These are phyloP conservation scores for Magnolia changhungtana DNA, from an alignment of 164 flowering plant species.

Conservation along the genomic window DNA sequence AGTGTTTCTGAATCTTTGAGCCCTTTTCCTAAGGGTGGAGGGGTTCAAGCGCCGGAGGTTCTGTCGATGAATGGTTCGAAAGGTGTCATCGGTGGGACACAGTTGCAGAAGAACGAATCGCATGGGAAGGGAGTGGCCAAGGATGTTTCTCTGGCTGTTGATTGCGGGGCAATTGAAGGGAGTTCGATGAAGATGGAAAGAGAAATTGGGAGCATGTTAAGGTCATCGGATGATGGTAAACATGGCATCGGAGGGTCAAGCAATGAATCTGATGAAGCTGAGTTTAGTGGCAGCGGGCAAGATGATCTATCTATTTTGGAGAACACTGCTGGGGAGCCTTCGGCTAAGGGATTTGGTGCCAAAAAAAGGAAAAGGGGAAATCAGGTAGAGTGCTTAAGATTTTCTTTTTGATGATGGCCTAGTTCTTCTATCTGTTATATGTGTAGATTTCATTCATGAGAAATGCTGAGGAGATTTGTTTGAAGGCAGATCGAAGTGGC, in stretches of 20 bases:
- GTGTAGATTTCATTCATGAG: not conserved
- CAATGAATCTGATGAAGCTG: constrained; percentile 67
- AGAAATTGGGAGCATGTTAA: constrained; percentile 30
- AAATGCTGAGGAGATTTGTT: not conserved
- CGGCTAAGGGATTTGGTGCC: constrained; percentile 34
- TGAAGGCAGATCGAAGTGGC: not conserved
- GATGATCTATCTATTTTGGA: constrained; percentile 42
- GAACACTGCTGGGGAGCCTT: constrained; percentile 36
- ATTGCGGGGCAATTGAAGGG: constrained; percentile 31
- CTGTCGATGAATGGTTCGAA: constrained; percentile 23
- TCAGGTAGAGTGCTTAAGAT: constrained; percentile 41
- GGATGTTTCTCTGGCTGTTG: constrained; percentile 37
- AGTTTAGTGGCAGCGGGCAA: constrained; percentile 49
- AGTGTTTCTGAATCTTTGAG: constrained; percentile 32
- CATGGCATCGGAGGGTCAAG: constrained; percentile 38
- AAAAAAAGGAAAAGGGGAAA: constrained; percentile 77
- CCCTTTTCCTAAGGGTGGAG: constrained; percentile 38
- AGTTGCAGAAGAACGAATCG: constrained; percentile 36
- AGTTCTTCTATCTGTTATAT: not conserved
- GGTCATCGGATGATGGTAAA: constrained; percentile 48
- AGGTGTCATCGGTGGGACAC: constrained; percentile 21
- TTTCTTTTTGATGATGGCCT: not conserved
- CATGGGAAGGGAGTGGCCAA: constrained; percentile 31
- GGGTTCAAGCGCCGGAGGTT: constrained; percentile 38
- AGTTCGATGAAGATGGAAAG: constrained; percentile 44